A percentile compares a stretch with the other conserved stretches of the same genome.
phyloP scores from a whole-genome alignment of 148 eudicot genomes.

The Suaeda aralocaspica region DNA sequence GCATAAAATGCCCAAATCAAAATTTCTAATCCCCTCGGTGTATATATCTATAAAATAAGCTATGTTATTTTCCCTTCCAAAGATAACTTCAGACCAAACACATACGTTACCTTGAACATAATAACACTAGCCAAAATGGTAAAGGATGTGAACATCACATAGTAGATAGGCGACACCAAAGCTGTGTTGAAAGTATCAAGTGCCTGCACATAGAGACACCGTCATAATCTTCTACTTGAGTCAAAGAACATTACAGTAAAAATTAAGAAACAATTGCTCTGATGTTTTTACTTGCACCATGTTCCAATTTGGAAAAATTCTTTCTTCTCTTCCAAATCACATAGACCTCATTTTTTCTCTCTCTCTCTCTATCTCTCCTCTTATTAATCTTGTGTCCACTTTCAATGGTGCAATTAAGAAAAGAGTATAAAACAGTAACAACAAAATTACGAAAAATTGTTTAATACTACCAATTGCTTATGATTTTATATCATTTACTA shows the following conservation, averaged over 20 bases:
- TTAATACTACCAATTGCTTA: no score
- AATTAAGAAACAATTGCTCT: neutral
- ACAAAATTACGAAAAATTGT: no score
- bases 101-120: conserved; percentile 50
- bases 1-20: neutral
- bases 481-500: no score
- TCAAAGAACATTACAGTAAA: no score
- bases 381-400: no score
- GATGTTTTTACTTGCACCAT: no score
- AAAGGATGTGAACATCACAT: conserved; percentile 55
- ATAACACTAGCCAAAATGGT: conserved; percentile 57
- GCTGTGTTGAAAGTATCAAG: conserved; percentile 51
- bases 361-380: no score
- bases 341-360: no score
- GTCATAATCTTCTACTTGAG: neutral
- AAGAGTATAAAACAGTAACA: no score
- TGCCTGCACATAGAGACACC: conserved; percentile 30
- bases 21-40: neutral
- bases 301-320: no score
- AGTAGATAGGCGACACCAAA: conserved; percentile 55
- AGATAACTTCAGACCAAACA: neutral
- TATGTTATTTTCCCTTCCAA: neutral
- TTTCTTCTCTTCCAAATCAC: no score
- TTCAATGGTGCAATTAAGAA: no score
- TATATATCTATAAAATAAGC: neutral